Conservation (phyloP, 176 grass and related monocot genomes). For the Raddia distichophylla region DNA sequence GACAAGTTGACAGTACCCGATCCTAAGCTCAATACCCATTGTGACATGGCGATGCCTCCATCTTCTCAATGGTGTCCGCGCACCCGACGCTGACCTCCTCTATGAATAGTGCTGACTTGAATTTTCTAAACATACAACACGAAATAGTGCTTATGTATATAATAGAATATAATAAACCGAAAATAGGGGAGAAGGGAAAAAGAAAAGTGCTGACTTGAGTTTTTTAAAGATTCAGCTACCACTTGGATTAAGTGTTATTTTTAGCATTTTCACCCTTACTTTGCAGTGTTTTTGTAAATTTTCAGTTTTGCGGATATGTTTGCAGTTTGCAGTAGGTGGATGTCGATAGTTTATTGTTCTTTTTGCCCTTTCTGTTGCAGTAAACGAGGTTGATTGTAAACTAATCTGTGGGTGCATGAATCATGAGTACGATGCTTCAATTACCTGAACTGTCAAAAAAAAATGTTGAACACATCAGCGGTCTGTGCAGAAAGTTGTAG, state of each 20-base stretch:
- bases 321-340: neutral
- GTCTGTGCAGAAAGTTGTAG: constrained; percentile 11
- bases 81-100: constrained; percentile 48
- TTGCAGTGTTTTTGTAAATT: neutral
- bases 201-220: no score
- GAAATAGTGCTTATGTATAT: no score
- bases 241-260: neutral
- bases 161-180: no score
- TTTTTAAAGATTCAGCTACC: neutral
- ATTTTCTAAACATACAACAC: no score
- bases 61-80: constrained; percentile 56
- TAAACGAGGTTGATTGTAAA: neutral
- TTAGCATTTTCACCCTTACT: neutral
- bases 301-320: neutral
- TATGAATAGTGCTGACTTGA: no score
- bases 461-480: neutral
- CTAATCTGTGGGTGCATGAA: neutral
- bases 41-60: constrained; percentile 51
- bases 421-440: neutral
- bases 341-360: neutral
- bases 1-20: no score
- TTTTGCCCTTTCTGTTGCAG: neutral
- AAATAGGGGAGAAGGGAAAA: no score
- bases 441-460: neutral
- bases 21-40: constrained; percentile 48